Conservation (phyloP, 1,284 basidiomycete genomes). For the Ganoderma sinense region DNA sequence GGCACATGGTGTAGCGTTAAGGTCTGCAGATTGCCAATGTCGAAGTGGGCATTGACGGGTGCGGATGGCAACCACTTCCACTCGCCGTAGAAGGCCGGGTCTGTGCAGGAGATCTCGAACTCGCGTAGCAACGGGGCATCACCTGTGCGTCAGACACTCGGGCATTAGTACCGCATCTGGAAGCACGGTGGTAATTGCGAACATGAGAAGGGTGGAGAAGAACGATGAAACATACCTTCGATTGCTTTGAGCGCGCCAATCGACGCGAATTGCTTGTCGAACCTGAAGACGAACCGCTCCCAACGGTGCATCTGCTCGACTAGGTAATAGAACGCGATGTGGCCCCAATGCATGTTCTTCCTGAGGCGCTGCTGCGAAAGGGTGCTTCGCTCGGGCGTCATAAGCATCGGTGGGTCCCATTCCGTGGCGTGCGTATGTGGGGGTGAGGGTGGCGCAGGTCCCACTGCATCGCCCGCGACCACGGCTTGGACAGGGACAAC, state of each 20-base stretch:
- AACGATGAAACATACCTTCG: slow-evolving; percentile 54
- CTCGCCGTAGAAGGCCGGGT: slow-evolving; percentile 65
- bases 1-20: slow-evolving; percentile 74
- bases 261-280: slow-evolving; percentile 76
- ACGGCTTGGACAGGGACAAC: slow-evolving; percentile 29
- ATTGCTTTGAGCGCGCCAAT: slow-evolving; percentile 74
- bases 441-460: slow-evolving; percentile 20
- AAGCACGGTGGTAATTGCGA: not conserved
- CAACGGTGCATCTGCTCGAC: slow-evolving; percentile 81
- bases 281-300: slow-evolving; percentile 80
- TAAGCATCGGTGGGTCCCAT: slow-evolving; percentile 29
- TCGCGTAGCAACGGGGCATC: slow-evolving; percentile 74
- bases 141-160: slow-evolving; percentile 46
- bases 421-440: slow-evolving; percentile 23
- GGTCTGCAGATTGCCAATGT: slow-evolving; percentile 55
- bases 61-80: slow-evolving; percentile 77
- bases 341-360: slow-evolving; percentile 73
- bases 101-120: slow-evolving; percentile 78
- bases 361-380: slow-evolving; percentile 37
- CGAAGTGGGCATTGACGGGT: slow-evolving; percentile 43
- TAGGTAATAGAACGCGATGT: slow-evolving; percentile 78
- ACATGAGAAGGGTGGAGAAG: not conserved
- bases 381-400: slow-evolving; percentile 18
- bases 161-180: slow-evolving; percentile 1
- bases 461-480: slow-evolving; percentile 21